Percentiles rank a stretch among this genome's conserved stretches.
phyloP scores from a whole-genome alignment of 1,284 basidiomycete genomes.

The Pseudozyma pruni region DNA sequence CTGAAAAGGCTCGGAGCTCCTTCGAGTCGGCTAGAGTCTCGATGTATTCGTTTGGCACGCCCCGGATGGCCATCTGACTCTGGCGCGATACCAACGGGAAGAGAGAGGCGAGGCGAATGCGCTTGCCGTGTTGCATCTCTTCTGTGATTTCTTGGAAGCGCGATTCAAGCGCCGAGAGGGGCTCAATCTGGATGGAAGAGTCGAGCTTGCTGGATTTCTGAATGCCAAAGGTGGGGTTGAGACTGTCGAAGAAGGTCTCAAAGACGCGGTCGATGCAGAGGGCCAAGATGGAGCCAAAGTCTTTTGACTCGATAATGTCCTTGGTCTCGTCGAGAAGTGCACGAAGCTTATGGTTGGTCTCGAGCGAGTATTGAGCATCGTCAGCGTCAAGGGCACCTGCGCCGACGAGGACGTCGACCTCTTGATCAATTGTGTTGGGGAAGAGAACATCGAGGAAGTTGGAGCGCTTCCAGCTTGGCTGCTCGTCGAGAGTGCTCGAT shows the following conservation, averaged over 20 bases:
- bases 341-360: conserved; percentile 73
- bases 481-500: conserved; percentile 1
- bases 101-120: conserved; percentile 77
- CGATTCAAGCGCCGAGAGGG: conserved; percentile 70
- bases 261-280: conserved; percentile 78
- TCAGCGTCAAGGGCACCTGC: conserved; percentile 56
- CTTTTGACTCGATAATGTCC: conserved; percentile 74
- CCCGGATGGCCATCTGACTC: conserved; percentile 77
- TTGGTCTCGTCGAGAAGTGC: conserved; percentile 78
- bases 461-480: conserved; percentile 21
- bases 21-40: conserved; percentile 70
- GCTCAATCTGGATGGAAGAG: conserved; percentile 28
- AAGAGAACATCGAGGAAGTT: conserved; percentile 58
- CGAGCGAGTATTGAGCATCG: conserved; percentile 13
- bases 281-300: conserved; percentile 78
- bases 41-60: conserved; percentile 82
- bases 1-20: conserved; percentile 72
- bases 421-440: conserved; percentile 51
- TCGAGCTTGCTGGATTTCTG: conserved; percentile 20
- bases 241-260: conserved; percentile 72
- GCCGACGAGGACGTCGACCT: conserved; percentile 54
- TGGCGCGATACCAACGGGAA: conserved; percentile 81
- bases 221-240: conserved; percentile 69
- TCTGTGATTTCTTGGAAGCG: conserved; percentile 44
- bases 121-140: conserved; percentile 69